A percentile compares a stretch with the other conserved stretches of the same genome.
phyloP scores from a whole-genome alignment of 176 grass and related monocot genomes.

The Tillandsia fasciculata region DNA sequence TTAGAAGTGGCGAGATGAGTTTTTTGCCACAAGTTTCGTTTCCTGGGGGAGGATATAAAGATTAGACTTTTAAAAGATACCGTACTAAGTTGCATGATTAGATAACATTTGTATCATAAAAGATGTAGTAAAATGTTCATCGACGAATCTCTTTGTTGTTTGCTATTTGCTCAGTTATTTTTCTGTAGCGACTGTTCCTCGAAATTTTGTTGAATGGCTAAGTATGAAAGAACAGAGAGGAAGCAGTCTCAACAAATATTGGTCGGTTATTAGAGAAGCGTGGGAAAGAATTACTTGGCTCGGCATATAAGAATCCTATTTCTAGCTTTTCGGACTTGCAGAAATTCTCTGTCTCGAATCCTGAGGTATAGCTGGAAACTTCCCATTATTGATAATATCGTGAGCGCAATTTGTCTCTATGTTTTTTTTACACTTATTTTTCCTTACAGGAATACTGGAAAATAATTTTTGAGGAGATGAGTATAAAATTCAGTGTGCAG shows the following conservation, averaged over 20 bases:
- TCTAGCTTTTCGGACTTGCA: slow-evolving; percentile 59
- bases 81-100: neutral
- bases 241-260: slow-evolving; percentile 55
- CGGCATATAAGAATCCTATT: slow-evolving; percentile 57
- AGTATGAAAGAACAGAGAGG: slow-evolving; percentile 22
- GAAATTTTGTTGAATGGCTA: slow-evolving; percentile 1
- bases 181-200: neutral
- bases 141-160: neutral
- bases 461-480: slow-evolving; percentile 79
- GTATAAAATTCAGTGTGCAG: slow-evolving; percentile 42
- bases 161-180: slow-evolving; percentile 6
- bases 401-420: neutral
- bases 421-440: neutral
- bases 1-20: no score
- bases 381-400: neutral
- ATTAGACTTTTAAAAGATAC: neutral
- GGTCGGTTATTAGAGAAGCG: slow-evolving; percentile 58
- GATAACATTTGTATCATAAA: no score
- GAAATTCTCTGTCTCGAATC: slow-evolving; percentile 61
- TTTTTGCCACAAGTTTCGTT: no score
- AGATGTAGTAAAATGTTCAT: neutral
- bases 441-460: slow-evolving; percentile 66
- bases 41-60: neutral
- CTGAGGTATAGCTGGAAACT: slow-evolving; percentile 42
- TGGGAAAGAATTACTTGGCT: slow-evolving; percentile 54